A percentile compares a stretch with the other conserved stretches of the same genome.
Conservation (phyloP, 225 moss, liverwort and hornwort species). For the Physcomitrellopsis africana region DNA sequence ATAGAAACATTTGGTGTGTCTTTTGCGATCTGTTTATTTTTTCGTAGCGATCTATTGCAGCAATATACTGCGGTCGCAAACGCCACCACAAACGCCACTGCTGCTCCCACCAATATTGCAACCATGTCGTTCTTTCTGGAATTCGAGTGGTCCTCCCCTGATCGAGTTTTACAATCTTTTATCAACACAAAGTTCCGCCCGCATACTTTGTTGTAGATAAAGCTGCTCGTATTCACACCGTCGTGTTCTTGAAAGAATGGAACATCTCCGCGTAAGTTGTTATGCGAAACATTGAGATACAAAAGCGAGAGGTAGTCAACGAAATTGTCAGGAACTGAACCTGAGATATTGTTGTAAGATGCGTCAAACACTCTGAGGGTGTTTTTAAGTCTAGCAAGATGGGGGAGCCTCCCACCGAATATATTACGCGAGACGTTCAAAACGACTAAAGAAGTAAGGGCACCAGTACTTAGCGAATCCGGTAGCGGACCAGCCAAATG, state of each 20-base stretch:
- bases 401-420: slow-evolving; percentile 1
- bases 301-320: slow-evolving; percentile 28
- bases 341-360: slow-evolving; percentile 27
- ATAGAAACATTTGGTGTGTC: slow-evolving; percentile 10
- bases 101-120: slow-evolving; percentile 41
- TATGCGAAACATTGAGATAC: slow-evolving; percentile 44
- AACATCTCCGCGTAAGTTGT: slow-evolving; percentile 33
- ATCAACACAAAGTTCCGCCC: slow-evolving; percentile 4
- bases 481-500: slow-evolving; percentile 32
- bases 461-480: neutral
- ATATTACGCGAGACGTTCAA: slow-evolving; percentile 34
- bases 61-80: neutral
- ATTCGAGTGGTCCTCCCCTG: too few relatives aligned
- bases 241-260: slow-evolving; percentile 33
- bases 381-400: slow-evolving; percentile 15
- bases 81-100: slow-evolving; percentile 31
- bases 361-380: slow-evolving; percentile 44
- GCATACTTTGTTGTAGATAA: slow-evolving; percentile 38
- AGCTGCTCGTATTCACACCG: slow-evolving; percentile 36
- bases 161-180: neutral
- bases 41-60: slow-evolving; percentile 28
- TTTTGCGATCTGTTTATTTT: slow-evolving; percentile 20
- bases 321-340: slow-evolving; percentile 14
- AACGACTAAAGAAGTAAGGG: slow-evolving; percentile 23
- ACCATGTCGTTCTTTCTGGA: neutral